These are phyloP conservation scores for Lycium ferocissimum DNA, from an alignment of 257 asterid species.

Conservation along the genomic window DNA sequence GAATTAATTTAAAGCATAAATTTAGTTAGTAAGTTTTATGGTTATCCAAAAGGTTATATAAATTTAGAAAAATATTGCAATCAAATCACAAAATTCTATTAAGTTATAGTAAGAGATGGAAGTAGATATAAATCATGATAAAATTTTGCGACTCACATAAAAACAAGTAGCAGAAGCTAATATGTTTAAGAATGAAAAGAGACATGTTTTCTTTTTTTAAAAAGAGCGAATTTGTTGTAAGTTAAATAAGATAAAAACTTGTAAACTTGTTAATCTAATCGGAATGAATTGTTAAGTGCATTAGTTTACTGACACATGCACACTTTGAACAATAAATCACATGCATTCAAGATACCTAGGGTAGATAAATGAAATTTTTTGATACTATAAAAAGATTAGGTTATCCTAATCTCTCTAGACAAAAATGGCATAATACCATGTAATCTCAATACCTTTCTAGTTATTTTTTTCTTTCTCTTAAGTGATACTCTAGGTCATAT, in stretches of 20 bases:
- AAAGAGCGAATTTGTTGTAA: not conserved
- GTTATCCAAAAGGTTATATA: not conserved
- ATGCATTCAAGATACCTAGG: not conserved
- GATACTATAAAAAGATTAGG: not conserved
- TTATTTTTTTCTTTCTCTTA: not conserved
- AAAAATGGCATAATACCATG: not conserved
- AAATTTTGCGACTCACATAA: not conserved
- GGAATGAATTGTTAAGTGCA: not conserved
- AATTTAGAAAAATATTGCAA: not conserved
- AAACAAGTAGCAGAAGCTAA: not conserved
- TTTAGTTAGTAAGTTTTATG: not conserved
- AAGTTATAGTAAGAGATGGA: not conserved
- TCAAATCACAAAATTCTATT: not conserved
- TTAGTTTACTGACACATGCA: not conserved
- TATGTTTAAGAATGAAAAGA: not conserved
- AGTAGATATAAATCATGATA: not conserved
- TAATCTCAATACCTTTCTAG: not conserved
- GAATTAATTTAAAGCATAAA: not conserved
- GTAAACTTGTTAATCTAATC: not conserved
- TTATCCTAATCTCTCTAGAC: not conserved
- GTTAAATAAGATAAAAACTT: not conserved
- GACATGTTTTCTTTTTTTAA: not conserved
- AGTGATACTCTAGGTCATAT: not conserved
- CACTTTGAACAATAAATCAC: not conserved
- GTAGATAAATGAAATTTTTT: not conserved